These are phyloP conservation scores for Aspergillus piperis DNA, from an alignment of 2,329 filamentous ascomycete species.

Conservation along the genomic window DNA sequence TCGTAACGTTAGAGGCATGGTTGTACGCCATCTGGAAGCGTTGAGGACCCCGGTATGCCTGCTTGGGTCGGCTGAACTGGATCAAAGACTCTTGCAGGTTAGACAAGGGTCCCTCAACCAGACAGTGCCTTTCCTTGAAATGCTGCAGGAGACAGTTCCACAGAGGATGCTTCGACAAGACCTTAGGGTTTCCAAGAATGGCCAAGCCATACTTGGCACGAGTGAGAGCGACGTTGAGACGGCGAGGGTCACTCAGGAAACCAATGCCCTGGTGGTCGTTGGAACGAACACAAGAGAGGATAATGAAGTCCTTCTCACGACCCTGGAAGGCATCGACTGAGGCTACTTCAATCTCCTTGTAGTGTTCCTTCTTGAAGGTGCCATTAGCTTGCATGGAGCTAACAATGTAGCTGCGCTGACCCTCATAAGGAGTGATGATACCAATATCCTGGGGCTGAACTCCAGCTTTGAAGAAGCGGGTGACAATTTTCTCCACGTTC, in stretches of 20 bases:
- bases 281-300: constrained; percentile 94
- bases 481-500: constrained; percentile 98
- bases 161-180: constrained; percentile 93
- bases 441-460: constrained; percentile 93
- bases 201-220: constrained; percentile 96
- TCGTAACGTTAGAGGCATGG: constrained; percentile 62
- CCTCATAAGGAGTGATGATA: constrained; percentile 98
- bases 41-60: constrained; percentile 85
- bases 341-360: constrained; percentile 98
- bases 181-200: constrained; percentile 96
- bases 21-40: constrained; percentile 80
- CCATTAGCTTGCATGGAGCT: constrained; percentile 99
- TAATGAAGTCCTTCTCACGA: constrained; percentile 98
- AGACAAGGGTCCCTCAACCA: constrained; percentile 91
- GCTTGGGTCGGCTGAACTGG: constrained; percentile 92
- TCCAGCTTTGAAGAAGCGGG: constrained; percentile 96
- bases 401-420: constrained; percentile 96
- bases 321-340: constrained; percentile 99
- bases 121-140: constrained; percentile 94
- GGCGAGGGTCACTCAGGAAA: constrained; percentile 95
- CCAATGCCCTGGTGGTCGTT: constrained; percentile 99
- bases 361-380: constrained; percentile 96
- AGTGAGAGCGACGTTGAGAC: constrained; percentile 94
- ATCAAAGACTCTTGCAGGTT: constrained; percentile 95
- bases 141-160: constrained; percentile 95